Conservation (phyloP, 768 basidiomycete genomes). For the Mycena olivaceomarginata region DNA sequence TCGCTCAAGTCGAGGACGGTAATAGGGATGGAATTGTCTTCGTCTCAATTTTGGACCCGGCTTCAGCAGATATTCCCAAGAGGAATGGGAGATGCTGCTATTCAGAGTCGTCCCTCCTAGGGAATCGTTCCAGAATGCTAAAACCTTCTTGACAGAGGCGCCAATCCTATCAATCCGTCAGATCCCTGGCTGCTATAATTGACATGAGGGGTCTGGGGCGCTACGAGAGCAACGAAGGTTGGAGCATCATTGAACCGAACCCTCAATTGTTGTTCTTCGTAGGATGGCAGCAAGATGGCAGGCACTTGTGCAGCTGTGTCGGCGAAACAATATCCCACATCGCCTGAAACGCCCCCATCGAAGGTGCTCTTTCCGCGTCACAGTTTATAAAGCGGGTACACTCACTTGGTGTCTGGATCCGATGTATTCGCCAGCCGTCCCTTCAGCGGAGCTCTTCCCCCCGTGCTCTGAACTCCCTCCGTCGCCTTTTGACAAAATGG, state of each 20-base stretch:
- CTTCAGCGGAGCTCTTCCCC: slow-evolving; percentile 32
- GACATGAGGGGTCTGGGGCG: not conserved
- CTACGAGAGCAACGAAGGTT: not conserved
- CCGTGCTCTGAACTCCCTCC: slow-evolving; percentile 25
- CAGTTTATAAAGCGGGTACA: slow-evolving; percentile 20
- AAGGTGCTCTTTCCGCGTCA: not conserved
- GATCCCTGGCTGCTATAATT: not conserved
- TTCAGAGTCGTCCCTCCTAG: no score
- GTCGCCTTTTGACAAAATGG: not conserved
- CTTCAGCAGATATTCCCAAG: no score
- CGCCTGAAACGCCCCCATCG: not conserved
- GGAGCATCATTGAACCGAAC: not conserved
- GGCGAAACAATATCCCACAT: not conserved
- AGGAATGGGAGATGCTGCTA: no score
- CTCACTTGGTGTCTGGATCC: not conserved
- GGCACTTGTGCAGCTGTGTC: slow-evolving; percentile 11
- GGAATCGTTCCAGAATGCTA: no score
- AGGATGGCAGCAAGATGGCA: slow-evolving; percentile 5
- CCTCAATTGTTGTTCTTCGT: slow-evolving; percentile 9
- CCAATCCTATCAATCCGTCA: no score
- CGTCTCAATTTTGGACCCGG: no score
- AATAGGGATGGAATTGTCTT: no score
- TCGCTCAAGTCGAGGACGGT: no score
- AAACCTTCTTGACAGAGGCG: no score
- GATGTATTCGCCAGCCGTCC: not conserved